Evolutionary conservation across 768 basidiomycete species (phyloP).

Genomic region (Boletus rufocinnamomeus): DNA sequence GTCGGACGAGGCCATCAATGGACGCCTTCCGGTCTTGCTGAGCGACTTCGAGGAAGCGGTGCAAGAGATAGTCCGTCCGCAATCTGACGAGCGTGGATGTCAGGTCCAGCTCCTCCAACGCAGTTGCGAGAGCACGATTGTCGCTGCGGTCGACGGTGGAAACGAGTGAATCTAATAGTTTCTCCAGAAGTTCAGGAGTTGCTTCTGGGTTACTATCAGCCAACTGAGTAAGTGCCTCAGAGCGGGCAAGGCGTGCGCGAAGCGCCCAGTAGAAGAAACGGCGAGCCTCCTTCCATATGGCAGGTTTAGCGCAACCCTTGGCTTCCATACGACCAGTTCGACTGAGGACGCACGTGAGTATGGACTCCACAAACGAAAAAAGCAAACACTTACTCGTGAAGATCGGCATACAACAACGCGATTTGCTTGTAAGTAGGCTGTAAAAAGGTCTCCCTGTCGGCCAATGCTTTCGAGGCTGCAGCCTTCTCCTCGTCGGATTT

Average conservation of each 20-base stretch:
- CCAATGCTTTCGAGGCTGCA: slow-evolving; percentile 64
- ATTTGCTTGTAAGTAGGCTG: slow-evolving; percentile 93
- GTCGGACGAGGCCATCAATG: slow-evolving; percentile 68
- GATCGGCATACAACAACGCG: slow-evolving; percentile 91
- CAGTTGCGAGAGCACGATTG: slow-evolving; percentile 59
- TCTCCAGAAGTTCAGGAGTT: slow-evolving; percentile 63
- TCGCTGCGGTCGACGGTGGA: slow-evolving; percentile 52
- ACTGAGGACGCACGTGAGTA: slow-evolving; percentile 43
- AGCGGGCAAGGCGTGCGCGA: slow-evolving; percentile 76
- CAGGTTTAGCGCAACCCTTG: slow-evolving; percentile 88
- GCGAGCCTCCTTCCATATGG: slow-evolving; percentile 86
- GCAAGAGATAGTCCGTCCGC: slow-evolving; percentile 67
- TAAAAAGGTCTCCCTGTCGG: slow-evolving; percentile 75
- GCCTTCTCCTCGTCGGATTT: slow-evolving; percentile 77
- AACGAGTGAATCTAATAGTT: slow-evolving; percentile 63
- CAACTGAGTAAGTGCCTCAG: slow-evolving; percentile 61
- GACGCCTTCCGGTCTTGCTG: slow-evolving; percentile 79
- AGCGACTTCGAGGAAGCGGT: slow-evolving; percentile 63
- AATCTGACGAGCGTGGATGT: slow-evolving; percentile 62
- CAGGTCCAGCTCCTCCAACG: slow-evolving; percentile 72
- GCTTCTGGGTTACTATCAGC: slow-evolving; percentile 73
- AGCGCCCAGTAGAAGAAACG: slow-evolving; percentile 94
- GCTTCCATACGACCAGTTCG: slow-evolving; percentile 96
- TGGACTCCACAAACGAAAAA: slow-evolving; percentile 1
- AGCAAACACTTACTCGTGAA: slow-evolving; percentile 76